Evolutionary conservation across 495 filamentous ascomycete genomes (phyloP), one percentile per base, ranked within the genome.

Genomic region (Podospora appendiculata): DNA sequence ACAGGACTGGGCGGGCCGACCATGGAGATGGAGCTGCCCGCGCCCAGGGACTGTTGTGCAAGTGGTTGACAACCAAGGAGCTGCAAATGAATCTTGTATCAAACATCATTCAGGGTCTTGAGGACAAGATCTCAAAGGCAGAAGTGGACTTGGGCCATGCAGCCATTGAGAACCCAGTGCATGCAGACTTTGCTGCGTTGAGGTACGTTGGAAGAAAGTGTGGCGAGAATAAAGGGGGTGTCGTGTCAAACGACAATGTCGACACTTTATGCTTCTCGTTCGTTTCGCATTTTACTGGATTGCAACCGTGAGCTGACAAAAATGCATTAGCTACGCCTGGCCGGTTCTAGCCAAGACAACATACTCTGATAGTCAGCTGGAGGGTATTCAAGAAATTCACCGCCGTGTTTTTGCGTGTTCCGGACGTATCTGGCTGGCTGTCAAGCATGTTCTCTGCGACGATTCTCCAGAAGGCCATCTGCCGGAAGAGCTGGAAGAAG

Each of bases 401-500:
- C 57, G 64, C 3, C 79, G 79, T 10, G 79, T 90, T 8, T 63
- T 84, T 32, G 51, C 55, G 3, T 74, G 73, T 44, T 85, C 87
- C 55, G 62, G 72, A 34, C 72, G 70, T 10, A 79, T 95, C 13
- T 98, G 93, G 93, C 53, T 69, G 4, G 73, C 81, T 47, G 87
- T 94, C 4, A 82, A 79, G 57, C 74, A 82, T 44, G 77, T 91
- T 11, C 76, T 98, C 3, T 98, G 93, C 58, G 81, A 89, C 55
- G 92, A 95, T 59, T 91, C 91, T 10, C 93, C 93, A 0, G 92
- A 96, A 65, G 91, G 93, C 3, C 82, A 91, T 65, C 71, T 88
- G 1, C 86, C 88, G 2, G 80, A 88, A 55, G 83, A 88, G 8
- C 59, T 84, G 14, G 86, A 91, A 48, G 79, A 79, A 9, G 70